A percentile compares a stretch with the other conserved stretches of the same genome.
Evolutionary conservation across 2,329 filamentous ascomycete genomes (phyloP).

Genomic region (Phialemoniopsis sp.): DNA sequence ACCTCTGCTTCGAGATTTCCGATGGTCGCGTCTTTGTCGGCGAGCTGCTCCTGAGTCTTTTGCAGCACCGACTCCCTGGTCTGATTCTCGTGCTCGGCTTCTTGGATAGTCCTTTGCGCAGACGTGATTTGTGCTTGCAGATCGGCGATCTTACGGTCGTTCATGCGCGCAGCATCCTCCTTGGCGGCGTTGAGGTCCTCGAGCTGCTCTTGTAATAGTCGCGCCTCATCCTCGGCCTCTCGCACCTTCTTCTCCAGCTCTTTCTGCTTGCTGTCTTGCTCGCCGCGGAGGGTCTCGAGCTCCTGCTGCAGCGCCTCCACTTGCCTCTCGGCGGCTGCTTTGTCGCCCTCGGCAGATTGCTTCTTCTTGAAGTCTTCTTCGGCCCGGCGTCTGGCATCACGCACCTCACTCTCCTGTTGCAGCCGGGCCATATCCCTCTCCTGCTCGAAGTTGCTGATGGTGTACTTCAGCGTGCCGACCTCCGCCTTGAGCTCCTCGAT

Average conservation of each 20-base stretch:
- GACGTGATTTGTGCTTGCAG: constrained; percentile 47
- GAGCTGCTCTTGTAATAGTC: constrained; percentile 72
- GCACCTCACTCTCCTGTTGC: constrained; percentile 77
- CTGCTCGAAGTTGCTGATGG: constrained; percentile 80
- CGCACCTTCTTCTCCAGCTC: constrained; percentile 66
- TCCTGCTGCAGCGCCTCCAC: constrained; percentile 47
- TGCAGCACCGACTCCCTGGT: constrained; percentile 53
- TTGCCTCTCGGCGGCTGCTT: constrained; percentile 43
- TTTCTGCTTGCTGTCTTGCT: constrained; percentile 51
- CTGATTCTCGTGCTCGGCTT: constrained; percentile 55
- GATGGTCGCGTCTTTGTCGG: constrained; percentile 65
- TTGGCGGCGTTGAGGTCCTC: constrained; percentile 64
- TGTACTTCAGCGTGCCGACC: constrained; percentile 82
- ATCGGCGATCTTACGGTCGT: constrained; percentile 50
- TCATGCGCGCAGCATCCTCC: constrained; percentile 64
- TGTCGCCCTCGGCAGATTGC: constrained; percentile 54
- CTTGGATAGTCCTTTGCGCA: constrained; percentile 44
- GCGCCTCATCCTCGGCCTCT: constrained; percentile 69
- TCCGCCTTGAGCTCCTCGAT: constrained; percentile 85
- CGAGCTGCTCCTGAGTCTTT: constrained; percentile 61
- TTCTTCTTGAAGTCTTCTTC: constrained; percentile 76
- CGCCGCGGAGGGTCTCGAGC: constrained; percentile 45
- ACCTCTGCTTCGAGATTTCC: constrained; percentile 80
- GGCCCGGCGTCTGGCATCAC: constrained; percentile 74
- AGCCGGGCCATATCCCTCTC: constrained; percentile 78